Evolutionary conservation across 2,329 filamentous ascomycete species (phyloP), one percentile per base, ranked within the genome.

Genomic region (Ophiostoma sp.): DNA sequence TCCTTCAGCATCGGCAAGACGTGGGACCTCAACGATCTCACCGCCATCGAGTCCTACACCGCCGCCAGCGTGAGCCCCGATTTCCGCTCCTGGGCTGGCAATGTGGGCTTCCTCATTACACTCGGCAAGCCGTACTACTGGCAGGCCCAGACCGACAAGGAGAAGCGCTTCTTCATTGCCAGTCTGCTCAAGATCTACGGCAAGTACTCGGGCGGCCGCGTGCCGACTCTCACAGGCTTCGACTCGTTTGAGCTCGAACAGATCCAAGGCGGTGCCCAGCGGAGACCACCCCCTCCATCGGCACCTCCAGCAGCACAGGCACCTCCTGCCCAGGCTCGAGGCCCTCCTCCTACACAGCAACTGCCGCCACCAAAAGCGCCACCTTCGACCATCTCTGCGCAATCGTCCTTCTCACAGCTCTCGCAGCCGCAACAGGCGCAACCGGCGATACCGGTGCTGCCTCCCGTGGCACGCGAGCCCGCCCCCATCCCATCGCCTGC

Each of bases 101-200:
- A 90, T 71, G 87, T 88, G 64, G 95, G 95, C 20, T 98, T 99
- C 77, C 83, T 90, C 35, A 92, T 98, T 68, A 95, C 90, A 1
- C 86, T 99, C 36, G 90, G 91, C 35, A 99, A 99, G 79, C 91
- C 93, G 0, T 99, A 99, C 80, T 99, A 95, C 79, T 99, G 95
- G 95, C 89, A 96, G 79, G 93, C 95, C 44, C 89, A 93, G 74
- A 95, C 92, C 0, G 86, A 92, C 69, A 97, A 97, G 81, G 95
- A 99, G 81, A 98, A 97, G 83, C 94, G 97, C 78, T 98, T 98
- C 81, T 99, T 99, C 80, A 95, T 99, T 76, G 93, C 92, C 44
- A 97, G 94, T 79, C 81, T 98, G 75, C 88, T 98, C 77, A 99
- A 98, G 80, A 97, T 99, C 74, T 99, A 92, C 79, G 89, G 89